These are phyloP conservation scores for Agaricales sp. DNA, from an alignment of 1,284 basidiomycete genomes.

Conservation along the genomic window DNA sequence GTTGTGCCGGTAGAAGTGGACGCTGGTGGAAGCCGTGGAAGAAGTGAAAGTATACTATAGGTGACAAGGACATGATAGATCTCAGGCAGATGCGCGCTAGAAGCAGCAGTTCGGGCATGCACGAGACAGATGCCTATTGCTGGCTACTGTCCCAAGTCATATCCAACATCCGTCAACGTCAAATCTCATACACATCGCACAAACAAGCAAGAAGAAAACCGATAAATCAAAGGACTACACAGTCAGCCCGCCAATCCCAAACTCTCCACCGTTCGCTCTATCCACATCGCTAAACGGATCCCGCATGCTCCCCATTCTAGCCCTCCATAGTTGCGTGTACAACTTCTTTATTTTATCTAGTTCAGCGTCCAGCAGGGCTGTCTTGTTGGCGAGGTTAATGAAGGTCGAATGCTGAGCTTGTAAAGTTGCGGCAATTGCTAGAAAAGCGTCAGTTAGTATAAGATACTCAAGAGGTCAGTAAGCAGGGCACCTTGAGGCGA, in stretches of 20 bases:
- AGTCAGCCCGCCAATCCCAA: constrained; percentile 33
- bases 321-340: constrained; percentile 59
- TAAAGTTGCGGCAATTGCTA: constrained; percentile 61
- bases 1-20: too few relatives aligned
- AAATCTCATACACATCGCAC: background rate
- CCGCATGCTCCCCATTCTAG: constrained; percentile 59
- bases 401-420: constrained; percentile 69
- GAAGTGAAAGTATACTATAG: background rate
- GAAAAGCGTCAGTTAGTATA: constrained; percentile 4
- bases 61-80: background rate
- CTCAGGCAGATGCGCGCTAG: background rate
- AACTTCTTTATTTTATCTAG: constrained; percentile 60
- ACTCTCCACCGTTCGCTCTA: constrained; percentile 37
- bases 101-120: background rate
- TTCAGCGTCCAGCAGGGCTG: constrained; percentile 57
- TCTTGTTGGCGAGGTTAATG: constrained; percentile 60
- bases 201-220: too few relatives aligned
- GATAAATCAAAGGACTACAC: constrained; percentile 20
- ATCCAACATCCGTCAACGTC: too few relatives aligned
- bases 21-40: background rate
- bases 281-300: constrained; percentile 66
- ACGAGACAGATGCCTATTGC: too few relatives aligned
- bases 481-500: constrained; percentile 61
- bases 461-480: constrained; percentile 2
- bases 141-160: too few relatives aligned